Base-by-base conservation (phyloP, 176 grass and related monocot genomes). In the Avena sativa region DNA sequence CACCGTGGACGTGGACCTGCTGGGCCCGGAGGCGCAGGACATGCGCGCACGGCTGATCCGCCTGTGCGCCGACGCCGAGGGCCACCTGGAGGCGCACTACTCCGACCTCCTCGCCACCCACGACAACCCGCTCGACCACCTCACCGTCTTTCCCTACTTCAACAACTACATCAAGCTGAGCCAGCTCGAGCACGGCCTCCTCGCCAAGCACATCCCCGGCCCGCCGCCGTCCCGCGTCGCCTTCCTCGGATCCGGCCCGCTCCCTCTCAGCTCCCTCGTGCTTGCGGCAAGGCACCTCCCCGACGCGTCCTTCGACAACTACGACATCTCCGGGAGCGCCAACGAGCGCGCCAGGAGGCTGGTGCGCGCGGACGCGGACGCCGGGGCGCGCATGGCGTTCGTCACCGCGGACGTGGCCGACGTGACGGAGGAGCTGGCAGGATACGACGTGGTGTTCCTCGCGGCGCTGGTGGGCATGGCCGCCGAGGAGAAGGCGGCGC, bases 401-500 rank as follows among this genome's bases (percentile, higher is more conserved):
- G 85, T 43, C 81, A 98, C 91, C 5, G 80, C 85, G 3, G 93
- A 98, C 82, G 93, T 98, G 11, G 65, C 91, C 16, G 46, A 58
- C 62, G 83, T 92, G 14, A 85, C 88, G 20, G 17, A 57, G 1
- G 95, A 84, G 0, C 10, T 98, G 15, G 65, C 76, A 0, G 12
- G 26, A 1, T 95, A 92, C 70, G 95, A 98, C 77, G 94, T 86
- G 9, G 94, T 98, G n/a, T 98, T 98, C 93, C 88, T 98, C 59
- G 97, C 97, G 3, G 97, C 97, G 14, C 92, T 98, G 38, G 97
- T 98, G 8, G 94, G 97, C 36, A 85, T 96, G 78, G 89, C 82
- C 6, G 56, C 62, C n/a, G 94, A 94, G 55, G 93, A 92, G 53
- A 98, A 98, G 89, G 79, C 34, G 11, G 87, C 76, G 8, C 85